phyloP scores from a whole-genome alignment of 805 yeast genomes.

The Debaryomyces maramus region DNA sequence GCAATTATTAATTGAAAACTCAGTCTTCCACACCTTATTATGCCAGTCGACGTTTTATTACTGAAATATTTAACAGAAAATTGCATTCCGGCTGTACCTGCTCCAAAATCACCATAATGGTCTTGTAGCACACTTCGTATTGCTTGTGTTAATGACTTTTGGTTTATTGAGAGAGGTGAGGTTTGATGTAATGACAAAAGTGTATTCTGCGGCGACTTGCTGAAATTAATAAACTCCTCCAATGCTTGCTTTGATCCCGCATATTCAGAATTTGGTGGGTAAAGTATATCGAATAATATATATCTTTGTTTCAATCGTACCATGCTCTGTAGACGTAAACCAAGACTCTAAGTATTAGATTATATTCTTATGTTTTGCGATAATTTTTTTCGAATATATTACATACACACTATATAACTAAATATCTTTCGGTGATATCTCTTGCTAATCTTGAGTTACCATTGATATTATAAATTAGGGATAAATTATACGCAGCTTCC shows the following conservation, averaged over 20 bases:
- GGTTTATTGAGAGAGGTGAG: constrained; percentile 48
- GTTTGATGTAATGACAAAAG: constrained; percentile 51
- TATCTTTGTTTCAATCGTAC: constrained; percentile 87
- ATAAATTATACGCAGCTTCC: constrained; percentile 86
- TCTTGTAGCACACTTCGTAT: constrained; percentile 57
- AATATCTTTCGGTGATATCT: constrained; percentile 61
- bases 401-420: constrained; percentile 41
- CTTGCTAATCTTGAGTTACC: constrained; percentile 72
- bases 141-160: constrained; percentile 50
- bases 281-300: constrained; percentile 73
- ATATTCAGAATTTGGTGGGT: constrained; percentile 46
- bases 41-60: constrained; percentile 78
- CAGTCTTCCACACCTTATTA: constrained; percentile 71
- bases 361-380: background rate
- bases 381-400: background rate
- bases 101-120: constrained; percentile 78
- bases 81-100: constrained; percentile 61
- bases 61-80: constrained; percentile 78
- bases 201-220: constrained; percentile 34
- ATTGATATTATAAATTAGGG: constrained; percentile 69
- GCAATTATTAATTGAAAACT: constrained; percentile 62
- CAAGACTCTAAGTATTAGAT: background rate
- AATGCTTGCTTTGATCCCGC: constrained; percentile 9
- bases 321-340: constrained; percentile 43
- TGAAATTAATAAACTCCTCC: constrained; percentile 20